A percentile compares a stretch with the other conserved stretches of the same genome.
Evolutionary conservation across 164 flowering plant species (phyloP).

Genomic region (Umbilicus rupestris): DNA sequence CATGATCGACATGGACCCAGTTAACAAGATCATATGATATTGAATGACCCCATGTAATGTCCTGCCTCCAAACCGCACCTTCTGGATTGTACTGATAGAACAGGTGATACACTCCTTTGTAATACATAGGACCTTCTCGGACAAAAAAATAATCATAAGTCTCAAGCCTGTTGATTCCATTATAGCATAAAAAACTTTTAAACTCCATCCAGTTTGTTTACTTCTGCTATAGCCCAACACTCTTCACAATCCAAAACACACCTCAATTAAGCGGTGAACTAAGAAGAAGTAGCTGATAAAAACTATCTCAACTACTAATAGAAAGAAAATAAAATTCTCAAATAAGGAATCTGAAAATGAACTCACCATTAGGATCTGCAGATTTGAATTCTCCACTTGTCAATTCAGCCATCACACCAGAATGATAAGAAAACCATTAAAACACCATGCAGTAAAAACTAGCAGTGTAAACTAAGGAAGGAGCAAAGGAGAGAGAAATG

Average conservation of each 20-base stretch:
- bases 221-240: no score
- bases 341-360: background rate
- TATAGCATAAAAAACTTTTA: background rate
- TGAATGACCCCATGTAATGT: conserved; percentile 76
- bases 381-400: background rate
- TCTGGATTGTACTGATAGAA: conserved; percentile 77
- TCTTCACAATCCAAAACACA: no score
- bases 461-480: background rate
- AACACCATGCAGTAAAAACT: conserved; percentile 8
- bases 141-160: background rate
- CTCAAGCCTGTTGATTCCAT: no score
- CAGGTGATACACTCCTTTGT: conserved; percentile 72
- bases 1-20: conserved; percentile 38
- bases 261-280: no score
- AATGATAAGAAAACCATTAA: no score
- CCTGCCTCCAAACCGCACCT: conserved; percentile 48
- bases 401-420: no score
- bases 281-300: no score
- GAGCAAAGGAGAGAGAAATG: background rate
- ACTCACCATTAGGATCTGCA: conserved; percentile 41
- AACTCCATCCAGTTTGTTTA: no score
- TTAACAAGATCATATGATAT: conserved; percentile 53
- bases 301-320: no score
- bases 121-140: conserved; percentile 56
- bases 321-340: background rate